Base-by-base conservation (phyloP, 805 yeast genomes). In the Millerozyma miso region DNA sequence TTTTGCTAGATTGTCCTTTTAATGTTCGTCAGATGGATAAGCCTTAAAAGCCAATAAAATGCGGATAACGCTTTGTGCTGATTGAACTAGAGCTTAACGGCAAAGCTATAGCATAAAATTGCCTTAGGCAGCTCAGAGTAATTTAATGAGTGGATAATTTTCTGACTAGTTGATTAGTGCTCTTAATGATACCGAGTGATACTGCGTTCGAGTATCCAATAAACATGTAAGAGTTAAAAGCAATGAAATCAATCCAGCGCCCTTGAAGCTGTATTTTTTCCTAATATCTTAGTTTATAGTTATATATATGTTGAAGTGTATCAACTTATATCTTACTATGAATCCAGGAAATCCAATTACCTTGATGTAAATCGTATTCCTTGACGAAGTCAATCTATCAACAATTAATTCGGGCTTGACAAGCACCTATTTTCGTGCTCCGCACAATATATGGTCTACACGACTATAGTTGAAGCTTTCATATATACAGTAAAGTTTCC, bases 1-100 rank as follows among this genome's bases (percentile, higher is more conserved):
- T 70, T 38, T 56, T 64, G 42, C 16, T 15, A 26, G 14, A 7
- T n/a, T 32, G 31, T 15, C 17, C n/a, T 32, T 8, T 32, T 15
- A 7, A 32, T n/a, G n/a, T 13, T n/a, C 34, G 7, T 32, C 10
- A 23, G 10, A 7, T 10, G 10, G 10, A 10, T 23, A 23, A 23
- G 29, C 10, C 29, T 32, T 32, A 13, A 32, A 15, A 6, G n/a
- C 7, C 14, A 7, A 32, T 8, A 32, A 32, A 32, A 32, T 5
- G 7, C 17, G 7, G 34, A n/a, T 32, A 32, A 32, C 7, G 5
- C 7, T 15, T 15, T 13, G 34, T 6, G 7, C 34, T 8, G 14
- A 13, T 7, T 32, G 7, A 32, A 32, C 34, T 6, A 32, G 17
- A 23, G 10, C 10, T 10, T 23, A 23, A 23, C 10, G 29, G 10